phyloP scores from a whole-genome alignment of 345 rosid species.

The Eucalyptus caleyi region DNA sequence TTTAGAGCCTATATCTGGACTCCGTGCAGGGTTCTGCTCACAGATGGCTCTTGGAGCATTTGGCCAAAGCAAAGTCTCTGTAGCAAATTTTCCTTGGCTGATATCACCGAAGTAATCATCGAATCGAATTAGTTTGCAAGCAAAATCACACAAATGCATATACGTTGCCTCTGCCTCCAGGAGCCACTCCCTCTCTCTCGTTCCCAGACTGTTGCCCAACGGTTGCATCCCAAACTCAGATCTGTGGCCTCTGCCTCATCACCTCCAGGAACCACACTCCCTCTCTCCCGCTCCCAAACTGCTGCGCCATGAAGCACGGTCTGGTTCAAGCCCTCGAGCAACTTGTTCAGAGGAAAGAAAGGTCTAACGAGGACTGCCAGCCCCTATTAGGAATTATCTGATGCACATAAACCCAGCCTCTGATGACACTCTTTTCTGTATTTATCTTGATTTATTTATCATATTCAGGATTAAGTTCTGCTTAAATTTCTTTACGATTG shows the following conservation, averaged over 20 bases:
- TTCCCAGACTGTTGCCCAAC: too few relatives aligned
- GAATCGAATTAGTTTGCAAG: neutral
- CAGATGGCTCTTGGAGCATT: neutral
- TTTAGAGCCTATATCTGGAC: neutral
- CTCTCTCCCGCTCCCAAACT: neutral
- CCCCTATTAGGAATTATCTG: neutral
- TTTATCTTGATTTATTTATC: neutral
- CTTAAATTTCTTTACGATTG: neutral
- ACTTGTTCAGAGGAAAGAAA: slow-evolving; percentile 73
- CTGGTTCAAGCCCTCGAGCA: slow-evolving; percentile 94
- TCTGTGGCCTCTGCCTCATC: too few relatives aligned
- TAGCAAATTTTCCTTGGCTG: neutral
- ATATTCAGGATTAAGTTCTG: neutral
- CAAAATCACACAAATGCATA: neutral
- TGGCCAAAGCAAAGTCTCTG: neutral
- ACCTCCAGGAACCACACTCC: too few relatives aligned
- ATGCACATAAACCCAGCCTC: neutral
- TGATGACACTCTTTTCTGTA: neutral
- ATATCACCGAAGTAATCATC: neutral
- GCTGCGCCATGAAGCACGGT: slow-evolving; percentile 88
- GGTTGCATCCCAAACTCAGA: too few relatives aligned
- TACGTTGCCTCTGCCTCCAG: too few relatives aligned
- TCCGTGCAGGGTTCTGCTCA: neutral
- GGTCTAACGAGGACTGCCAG: slow-evolving; percentile 6
- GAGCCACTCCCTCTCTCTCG: too few relatives aligned